These are phyloP conservation scores for Ophiostoma novo-ulmi DNA, from an alignment of 2,329 filamentous ascomycete species.

Conservation along the genomic window DNA sequence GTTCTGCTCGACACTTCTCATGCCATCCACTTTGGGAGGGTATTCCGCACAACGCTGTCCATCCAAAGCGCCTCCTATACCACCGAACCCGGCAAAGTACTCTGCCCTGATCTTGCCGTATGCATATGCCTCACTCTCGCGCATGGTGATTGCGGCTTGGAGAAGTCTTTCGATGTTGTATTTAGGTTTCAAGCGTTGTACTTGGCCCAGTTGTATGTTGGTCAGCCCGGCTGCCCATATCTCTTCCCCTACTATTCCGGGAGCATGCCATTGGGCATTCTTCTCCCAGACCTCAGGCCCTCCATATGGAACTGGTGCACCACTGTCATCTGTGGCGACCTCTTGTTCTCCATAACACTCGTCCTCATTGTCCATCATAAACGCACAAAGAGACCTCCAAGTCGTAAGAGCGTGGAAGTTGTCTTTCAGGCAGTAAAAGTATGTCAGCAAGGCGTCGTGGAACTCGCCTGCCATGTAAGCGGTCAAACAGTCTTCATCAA, in stretches of 20 bases:
- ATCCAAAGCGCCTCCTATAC: slow-evolving; percentile 47
- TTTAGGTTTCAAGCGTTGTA: not conserved
- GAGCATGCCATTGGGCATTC: not conserved
- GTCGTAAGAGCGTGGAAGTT: not conserved
- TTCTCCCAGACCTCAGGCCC: not conserved
- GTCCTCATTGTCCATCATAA: not conserved
- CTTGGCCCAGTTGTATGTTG: not conserved
- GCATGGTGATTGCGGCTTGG: slow-evolving; percentile 2
- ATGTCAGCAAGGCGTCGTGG: slow-evolving; percentile 31
- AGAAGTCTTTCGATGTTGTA: slow-evolving; percentile 7
- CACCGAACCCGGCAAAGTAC: slow-evolving; percentile 50
- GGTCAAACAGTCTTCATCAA: not conserved
- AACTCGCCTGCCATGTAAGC: slow-evolving; percentile 48
- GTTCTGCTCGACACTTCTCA: too few species aligned
- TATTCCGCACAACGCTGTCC: slow-evolving; percentile 9
- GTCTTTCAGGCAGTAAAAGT: not conserved
- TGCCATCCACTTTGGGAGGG: slow-evolving; percentile 38
- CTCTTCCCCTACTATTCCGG: not conserved
- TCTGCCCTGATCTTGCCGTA: slow-evolving; percentile 12
- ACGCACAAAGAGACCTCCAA: not conserved
- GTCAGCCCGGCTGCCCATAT: not conserved
- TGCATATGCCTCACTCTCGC: slow-evolving; percentile 36
- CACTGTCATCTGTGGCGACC: not conserved
- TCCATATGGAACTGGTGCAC: too few species aligned
- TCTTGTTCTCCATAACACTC: not conserved